Evolutionary conservation across 495 filamentous ascomycete genomes (phyloP).

Genomic region (Xylaria flabelliformis): DNA sequence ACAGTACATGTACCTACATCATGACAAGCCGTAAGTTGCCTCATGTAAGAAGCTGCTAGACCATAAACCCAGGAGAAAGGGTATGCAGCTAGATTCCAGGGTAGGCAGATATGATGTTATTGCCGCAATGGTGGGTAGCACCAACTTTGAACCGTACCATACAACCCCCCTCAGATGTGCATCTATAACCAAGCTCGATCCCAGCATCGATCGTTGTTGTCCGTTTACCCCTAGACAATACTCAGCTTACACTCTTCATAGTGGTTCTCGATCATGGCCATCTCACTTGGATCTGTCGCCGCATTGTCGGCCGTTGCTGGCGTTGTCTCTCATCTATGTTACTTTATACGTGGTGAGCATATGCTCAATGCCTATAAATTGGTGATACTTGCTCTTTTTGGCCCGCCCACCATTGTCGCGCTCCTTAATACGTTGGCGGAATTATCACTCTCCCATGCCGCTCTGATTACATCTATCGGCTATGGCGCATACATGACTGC

Average conservation of each 20-base stretch:
- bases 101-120: background rate
- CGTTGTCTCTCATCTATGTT: constrained; percentile 23
- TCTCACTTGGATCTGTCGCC: constrained; percentile 11
- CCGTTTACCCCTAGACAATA: background rate
- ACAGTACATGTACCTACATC: constrained; percentile 10
- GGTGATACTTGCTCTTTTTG: constrained; percentile 6
- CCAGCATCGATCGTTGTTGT: background rate
- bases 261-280: constrained; percentile 7
- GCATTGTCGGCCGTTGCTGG: constrained; percentile 11
- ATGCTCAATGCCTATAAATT: constrained; percentile 24
- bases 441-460: constrained; percentile 9
- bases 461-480: constrained; percentile 14
- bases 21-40: background rate
- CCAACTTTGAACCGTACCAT: background rate
- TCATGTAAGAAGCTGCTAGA: constrained; percentile 7
- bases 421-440: constrained; percentile 8
- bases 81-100: constrained; percentile 15
- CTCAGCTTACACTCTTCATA: background rate
- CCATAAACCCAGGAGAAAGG: background rate
- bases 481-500: constrained; percentile 38
- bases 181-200: constrained; percentile 11
- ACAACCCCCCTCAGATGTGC: constrained; percentile 9
- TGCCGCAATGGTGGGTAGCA: constrained; percentile 9
- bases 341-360: constrained; percentile 35
- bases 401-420: constrained; percentile 3